Percentiles rank a stretch among this genome's conserved stretches.
phyloP scores from a whole-genome alignment of 1,139 yeast species.

The Geotrichum restrictum region DNA sequence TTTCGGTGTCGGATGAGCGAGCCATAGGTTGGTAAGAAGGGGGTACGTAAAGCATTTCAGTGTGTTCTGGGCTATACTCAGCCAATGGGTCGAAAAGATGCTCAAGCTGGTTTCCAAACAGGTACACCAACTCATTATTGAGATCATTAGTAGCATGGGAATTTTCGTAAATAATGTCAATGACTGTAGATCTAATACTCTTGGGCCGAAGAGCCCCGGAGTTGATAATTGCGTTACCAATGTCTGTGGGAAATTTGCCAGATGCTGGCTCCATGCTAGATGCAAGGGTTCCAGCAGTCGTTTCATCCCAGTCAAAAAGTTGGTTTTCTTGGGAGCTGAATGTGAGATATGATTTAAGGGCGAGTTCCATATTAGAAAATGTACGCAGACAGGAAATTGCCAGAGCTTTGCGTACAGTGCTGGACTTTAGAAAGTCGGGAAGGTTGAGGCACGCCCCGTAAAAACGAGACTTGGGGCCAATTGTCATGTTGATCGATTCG shows the following conservation, averaged over 20 bases:
- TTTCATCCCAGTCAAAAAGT: conserved; percentile 54
- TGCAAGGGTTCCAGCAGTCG: conserved; percentile 73
- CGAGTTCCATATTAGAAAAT: conserved; percentile 50
- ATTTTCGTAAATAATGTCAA: conserved; percentile 74
- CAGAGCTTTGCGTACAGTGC: conserved; percentile 66
- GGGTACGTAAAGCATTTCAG: conserved; percentile 62
- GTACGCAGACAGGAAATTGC: conserved; percentile 73
- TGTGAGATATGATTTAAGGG: conserved; percentile 26
- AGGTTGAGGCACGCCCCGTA: conserved; percentile 78
- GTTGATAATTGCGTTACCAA: conserved; percentile 51
- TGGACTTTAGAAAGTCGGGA: conserved; percentile 45
- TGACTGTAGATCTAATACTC: conserved; percentile 49
- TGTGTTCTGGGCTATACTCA: conserved; percentile 86
- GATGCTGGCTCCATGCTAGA: conserved; percentile 54
- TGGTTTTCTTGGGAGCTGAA: conserved; percentile 12
- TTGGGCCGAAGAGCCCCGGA: conserved; percentile 63
- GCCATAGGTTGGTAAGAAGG: conserved; percentile 37
- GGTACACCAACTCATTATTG: conserved; percentile 68
- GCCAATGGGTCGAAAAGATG: conserved; percentile 83
- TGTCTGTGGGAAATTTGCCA: conserved; percentile 49
- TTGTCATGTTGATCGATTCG: conserved; percentile 56
- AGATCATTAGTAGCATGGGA: conserved; percentile 50
- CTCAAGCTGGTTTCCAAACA: conserved; percentile 80
- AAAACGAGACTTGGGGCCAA: conserved; percentile 61
- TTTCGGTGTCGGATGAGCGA: conserved; percentile 31